Base-by-base conservation (phyloP, 495 filamentous ascomycete species). In the Friedmanniomyces endolithicus region DNA sequence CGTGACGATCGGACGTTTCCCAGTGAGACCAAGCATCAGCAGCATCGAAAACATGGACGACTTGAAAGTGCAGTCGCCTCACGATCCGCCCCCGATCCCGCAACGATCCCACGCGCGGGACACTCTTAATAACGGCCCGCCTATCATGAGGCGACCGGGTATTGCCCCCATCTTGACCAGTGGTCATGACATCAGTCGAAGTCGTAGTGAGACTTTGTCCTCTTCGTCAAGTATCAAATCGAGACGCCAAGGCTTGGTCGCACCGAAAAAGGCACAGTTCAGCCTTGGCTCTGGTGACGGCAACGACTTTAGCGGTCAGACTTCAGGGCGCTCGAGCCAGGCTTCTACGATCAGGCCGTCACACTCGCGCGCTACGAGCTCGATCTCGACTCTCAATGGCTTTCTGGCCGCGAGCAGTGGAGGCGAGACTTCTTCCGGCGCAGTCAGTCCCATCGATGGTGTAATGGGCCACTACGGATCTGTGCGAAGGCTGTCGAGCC, bases 181-280 rank as follows among this genome's bases (percentile, higher is more conserved):
- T 41, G 47, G 77, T 11, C 90, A 84, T 63, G 90, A 97, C 63
- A 79, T 89, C 23, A 80, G 87, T 43, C 81, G 90, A 43, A 95
- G 88, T 60, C 92, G 95, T 59, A 94, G 88, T 55, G 90, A 97
- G 65, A 88, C 85, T 22, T 74, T 87, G 16, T 75, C 87, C 33
- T 77, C 81, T 40, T 76, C 75, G 20, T 77, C 80, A 63, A 62
- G 56, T 40, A 77, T 64, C 66, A 85, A 71, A 55, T 75, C 65
- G 52, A 82, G 84, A 61, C 80, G 90, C 6, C 94, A 95, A 87
- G 90, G 89, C 6, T 82, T 94, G 25, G 81, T 95, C 11, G 45
- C 43, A 19, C 55, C 57, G 9, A 49, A 35, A 11, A 82, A 78
- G 59, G 86, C 87, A 63, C 76, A 82, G 23, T 78, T 80, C 14